These are phyloP conservation scores for Alliaria petiolata DNA, from an alignment of 345 rosid genomes.

Conservation along the genomic window DNA sequence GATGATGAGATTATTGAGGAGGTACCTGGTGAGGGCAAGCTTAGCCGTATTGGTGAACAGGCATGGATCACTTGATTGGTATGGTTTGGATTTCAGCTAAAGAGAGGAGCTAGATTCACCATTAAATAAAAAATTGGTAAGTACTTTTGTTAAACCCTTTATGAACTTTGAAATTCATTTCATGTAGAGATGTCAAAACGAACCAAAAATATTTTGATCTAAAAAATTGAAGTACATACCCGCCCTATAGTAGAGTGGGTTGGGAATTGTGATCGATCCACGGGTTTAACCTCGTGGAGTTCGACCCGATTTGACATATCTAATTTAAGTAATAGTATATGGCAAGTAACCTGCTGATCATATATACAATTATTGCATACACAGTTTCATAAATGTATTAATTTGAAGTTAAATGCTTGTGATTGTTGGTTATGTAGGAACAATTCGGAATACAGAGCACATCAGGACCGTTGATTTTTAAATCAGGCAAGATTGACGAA, in stretches of 20 bases:
- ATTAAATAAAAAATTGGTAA: conserved; percentile 32
- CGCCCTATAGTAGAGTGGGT: too few relatives aligned
- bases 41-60: conserved; percentile 18
- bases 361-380: neutral
- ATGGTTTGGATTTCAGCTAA: conserved; percentile 26
- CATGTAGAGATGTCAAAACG: neutral
- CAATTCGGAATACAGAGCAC: too few relatives aligned
- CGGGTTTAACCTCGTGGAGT: too few relatives aligned
- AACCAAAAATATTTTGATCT: too few relatives aligned
- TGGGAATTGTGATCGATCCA: too few relatives aligned
- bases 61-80: conserved; percentile 33
- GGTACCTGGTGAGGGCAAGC: conserved; percentile 23
- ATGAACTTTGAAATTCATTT: neutral
- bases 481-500: conserved; percentile 42
- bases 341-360: neutral
- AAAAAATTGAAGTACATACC: too few relatives aligned
- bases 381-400: neutral
- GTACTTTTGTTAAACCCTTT: neutral
- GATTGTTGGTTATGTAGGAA: too few relatives aligned
- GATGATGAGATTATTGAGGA: conserved; percentile 9
- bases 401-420: neutral
- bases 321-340: too few relatives aligned
- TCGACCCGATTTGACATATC: too few relatives aligned
- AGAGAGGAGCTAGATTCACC: conserved; percentile 33
- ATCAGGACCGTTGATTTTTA: too few relatives aligned